Evolutionary conservation across 1,139 yeast species (phyloP), one percentile per base, ranked within the genome.

Genomic region (Yamadazyma spencermartinsiae): DNA sequence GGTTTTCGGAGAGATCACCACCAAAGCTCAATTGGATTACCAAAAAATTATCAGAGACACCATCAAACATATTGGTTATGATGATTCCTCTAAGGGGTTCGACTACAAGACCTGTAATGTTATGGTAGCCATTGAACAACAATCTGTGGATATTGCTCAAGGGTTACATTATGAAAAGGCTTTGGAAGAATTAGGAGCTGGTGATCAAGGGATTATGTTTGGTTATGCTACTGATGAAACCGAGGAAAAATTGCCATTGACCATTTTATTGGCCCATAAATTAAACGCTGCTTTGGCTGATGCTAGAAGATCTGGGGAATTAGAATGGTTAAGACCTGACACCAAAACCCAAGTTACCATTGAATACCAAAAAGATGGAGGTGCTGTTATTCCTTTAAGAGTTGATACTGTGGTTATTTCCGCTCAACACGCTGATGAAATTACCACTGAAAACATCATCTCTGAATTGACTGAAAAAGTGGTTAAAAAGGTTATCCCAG

Each of bases 131-230:
- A 89, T 92, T 69, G 99, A 92, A 78, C 98, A 92, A 75, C 98
- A 92, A 75, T 89, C 98, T 41, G 95, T 96, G 56, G 99, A 92
- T 74, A 92, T 92, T 58, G 98, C 98, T 49, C 98, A 92, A 76
- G 98, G 98, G 79, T 82, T 92, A 63, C 98, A 92, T 72, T 87
- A 86, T 73, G 97, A 92, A 69, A 80, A 89, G 74, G 94, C 96
- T 45, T 78, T 92, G 54, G 99, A 92, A 77, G 95, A 92, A 45
- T 82, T 92, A 63, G 99, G 98, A 69, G 98, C 99, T 52, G 99
- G 99, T 83, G 99, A 92, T 76, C 99, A 92, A 76, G 98, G 99
- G 82, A 92, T 92, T 68, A 92, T 92, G 99, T 92, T 92, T 65
- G 99, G 99, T 71, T 92, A 92, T 72, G 99, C 99, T 56, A 84